Evolutionary conservation across 495 filamentous ascomycete species (phyloP), one percentile per base, ranked within the genome.

Genomic region (Xylona heveae): DNA sequence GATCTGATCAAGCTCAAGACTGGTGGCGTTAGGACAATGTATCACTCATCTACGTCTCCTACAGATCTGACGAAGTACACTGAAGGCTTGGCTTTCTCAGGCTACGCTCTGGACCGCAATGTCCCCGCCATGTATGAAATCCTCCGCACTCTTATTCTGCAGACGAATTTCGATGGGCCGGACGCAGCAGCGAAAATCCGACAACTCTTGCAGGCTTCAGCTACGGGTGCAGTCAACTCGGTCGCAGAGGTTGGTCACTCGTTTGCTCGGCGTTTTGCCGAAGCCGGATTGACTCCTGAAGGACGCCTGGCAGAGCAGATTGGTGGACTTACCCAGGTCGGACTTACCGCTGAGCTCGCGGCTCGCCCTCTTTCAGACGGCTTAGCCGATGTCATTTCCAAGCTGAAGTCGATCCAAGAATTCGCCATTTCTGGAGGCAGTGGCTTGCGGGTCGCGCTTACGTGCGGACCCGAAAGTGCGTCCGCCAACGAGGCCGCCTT

Each of bases 1-100:
- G 88, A 94, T 47, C 53, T 80, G 24, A 94, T 95, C 45, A 94
- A 92, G 43, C 59, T 94, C 8, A 92, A 91, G 53, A 97, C 85
- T 4, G 88, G 88, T n/a, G 88, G 88, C 8, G 63, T 97, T 8
- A 74, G 67, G 6, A 71, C 80, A 16, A 68, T 71, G 0, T 82
- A 88, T 36, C 69, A 84, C 54, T 59, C 78, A 15, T 64, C 78
- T 1, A 66, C 84, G 0, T 77, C 69, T 8, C 80, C 85, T 5
- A 62, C 56, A 7, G 66, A 83, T 32, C 64, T 82, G 27, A 61
- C 59, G 3, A 55, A 63, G 37, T 74, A 67, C 13, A 68, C 64
- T 14, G 88, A 97, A 54, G 85, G 90, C 0, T 54, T 97, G 22
- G 60, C 71, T 6, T 72, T 94, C 34, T 68, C 68, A 23, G 84